Evolutionary conservation across 2,329 filamentous ascomycete genomes (phyloP).

Genomic region (Lecanicillium sp.): DNA sequence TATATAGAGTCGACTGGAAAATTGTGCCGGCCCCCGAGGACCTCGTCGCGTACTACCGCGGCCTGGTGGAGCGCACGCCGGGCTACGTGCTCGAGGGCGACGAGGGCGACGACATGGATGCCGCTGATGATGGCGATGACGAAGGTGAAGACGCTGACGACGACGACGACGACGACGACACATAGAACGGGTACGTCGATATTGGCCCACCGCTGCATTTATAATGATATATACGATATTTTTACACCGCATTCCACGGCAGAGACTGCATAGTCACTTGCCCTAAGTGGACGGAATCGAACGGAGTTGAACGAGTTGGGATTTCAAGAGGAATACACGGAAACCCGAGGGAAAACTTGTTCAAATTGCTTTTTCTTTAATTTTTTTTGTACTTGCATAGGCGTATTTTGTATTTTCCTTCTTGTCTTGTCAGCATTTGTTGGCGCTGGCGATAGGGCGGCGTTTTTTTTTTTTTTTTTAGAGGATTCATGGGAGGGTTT

Average conservation of each 20-base stretch:
- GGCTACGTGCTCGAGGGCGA: slow-evolving; percentile 47
- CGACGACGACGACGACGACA: slow-evolving; percentile 17
- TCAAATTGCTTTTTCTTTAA: background rate
- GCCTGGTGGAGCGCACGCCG: slow-evolving; percentile 64
- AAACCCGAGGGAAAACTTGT: no score
- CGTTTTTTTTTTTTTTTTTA: no score
- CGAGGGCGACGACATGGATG: slow-evolving; percentile 26
- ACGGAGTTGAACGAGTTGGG: no score
- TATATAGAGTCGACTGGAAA: slow-evolving; percentile 89
- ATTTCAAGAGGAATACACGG: no score
- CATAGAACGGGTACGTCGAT: background rate
- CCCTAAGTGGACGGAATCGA: no score
- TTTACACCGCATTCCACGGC: background rate
- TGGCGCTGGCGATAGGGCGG: background rate
- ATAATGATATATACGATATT: background rate
- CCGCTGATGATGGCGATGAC: slow-evolving; percentile 29
- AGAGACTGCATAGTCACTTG: no score
- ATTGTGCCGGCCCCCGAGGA: slow-evolving; percentile 95
- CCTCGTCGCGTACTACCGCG: slow-evolving; percentile 86
- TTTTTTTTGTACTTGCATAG: slow-evolving; percentile 1
- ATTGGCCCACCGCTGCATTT: background rate
- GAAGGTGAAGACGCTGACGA: slow-evolving; percentile 28
- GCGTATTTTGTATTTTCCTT: background rate
- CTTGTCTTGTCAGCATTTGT: background rate
- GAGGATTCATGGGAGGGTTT: no score